phyloP scores from a whole-genome alignment of 1,284 basidiomycete genomes.

The Sanghuangporus sanghuang region DNA sequence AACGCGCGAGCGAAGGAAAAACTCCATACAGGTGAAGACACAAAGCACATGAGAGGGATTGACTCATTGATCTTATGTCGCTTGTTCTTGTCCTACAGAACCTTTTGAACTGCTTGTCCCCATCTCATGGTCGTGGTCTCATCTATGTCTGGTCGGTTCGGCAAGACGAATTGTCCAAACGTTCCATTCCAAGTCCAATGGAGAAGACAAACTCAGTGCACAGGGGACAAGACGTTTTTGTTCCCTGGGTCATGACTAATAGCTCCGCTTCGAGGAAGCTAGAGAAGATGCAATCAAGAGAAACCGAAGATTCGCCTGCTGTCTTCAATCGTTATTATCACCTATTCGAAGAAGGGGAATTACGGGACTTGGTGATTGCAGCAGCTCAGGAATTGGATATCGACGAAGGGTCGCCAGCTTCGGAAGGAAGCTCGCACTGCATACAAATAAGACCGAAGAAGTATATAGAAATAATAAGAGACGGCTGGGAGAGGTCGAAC shows the following conservation, averaged over 20 bases:
- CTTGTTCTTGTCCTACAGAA: conserved; percentile 36
- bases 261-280: conserved; percentile 8
- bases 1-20: conserved; percentile 63
- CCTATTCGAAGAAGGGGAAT: conserved; percentile 81
- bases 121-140: conserved; percentile 69
- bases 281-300: conserved; percentile 14
- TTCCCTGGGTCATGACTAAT: conserved; percentile 39
- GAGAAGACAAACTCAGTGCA: not conserved
- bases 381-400: conserved; percentile 62
- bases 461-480: conserved; percentile 62
- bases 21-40: conserved; percentile 61
- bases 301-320: conserved; percentile 1
- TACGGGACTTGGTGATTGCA: conserved; percentile 51
- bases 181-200: conserved; percentile 44
- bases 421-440: not conserved
- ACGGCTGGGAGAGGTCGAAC: conserved; percentile 86
- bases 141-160: conserved; percentile 99
- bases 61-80: not conserved
- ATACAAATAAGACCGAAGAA: conserved; percentile 11
- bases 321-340: conserved; percentile 89
- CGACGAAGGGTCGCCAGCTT: conserved; percentile 34
- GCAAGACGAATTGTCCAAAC: conserved; percentile 80
- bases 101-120: conserved; percentile 59
- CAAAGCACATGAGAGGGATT: conserved; percentile 18
- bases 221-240: conserved; percentile 39